Evolutionary conservation across 2,329 filamentous ascomycete genomes (phyloP), one percentile per base, ranked within the genome.

Genomic region (Venturia carpophila): DNA sequence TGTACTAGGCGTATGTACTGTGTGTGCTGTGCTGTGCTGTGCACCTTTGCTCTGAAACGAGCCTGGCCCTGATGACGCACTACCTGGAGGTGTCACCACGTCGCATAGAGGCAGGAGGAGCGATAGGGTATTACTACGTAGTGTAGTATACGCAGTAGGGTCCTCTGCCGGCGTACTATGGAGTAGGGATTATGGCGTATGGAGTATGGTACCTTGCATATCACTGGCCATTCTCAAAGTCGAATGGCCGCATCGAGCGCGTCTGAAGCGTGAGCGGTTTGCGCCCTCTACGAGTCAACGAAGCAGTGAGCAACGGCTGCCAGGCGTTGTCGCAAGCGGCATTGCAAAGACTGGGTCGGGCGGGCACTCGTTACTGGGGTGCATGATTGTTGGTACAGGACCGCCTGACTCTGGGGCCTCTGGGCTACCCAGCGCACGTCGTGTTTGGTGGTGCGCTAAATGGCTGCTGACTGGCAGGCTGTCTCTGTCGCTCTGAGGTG

Each of bases 151-250:
- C n/a, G n/a, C n/a, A n/a, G n/a, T n/a, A n/a, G n/a, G n/a, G n/a
- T n/a, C n/a, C n/a, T n/a, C n/a, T n/a, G n/a, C n/a, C n/a, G n/a
- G n/a, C n/a, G n/a, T n/a, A n/a, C n/a, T n/a, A n/a, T n/a, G n/a
- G n/a, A n/a, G n/a, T n/a, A n/a, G n/a, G n/a, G n/a, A n/a, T n/a
- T n/a, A n/a, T n/a, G n/a, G n/a, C n/a, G n/a, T n/a, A n/a, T n/a
- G n/a, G n/a, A n/a, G n/a, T n/a, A n/a, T n/a, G n/a, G n/a, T n/a
- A 37, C 52, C 52, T 58, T 58, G 30, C 52, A 58, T 58, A 58
- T 37, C n/a, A n/a, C n/a, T n/a, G n/a, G n/a, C 52, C 19, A 58
- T 58, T n/a, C 30, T 37, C 6, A n/a, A n/a, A 2, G 27, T 41
- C 39, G 2, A 37, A 37, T 58, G 37, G 52, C 52, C 27, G 15